Evolutionary conservation across 345 rosid species (phyloP), one percentile per base, ranked within the genome.

Genomic region (Brassica nigra): DNA sequence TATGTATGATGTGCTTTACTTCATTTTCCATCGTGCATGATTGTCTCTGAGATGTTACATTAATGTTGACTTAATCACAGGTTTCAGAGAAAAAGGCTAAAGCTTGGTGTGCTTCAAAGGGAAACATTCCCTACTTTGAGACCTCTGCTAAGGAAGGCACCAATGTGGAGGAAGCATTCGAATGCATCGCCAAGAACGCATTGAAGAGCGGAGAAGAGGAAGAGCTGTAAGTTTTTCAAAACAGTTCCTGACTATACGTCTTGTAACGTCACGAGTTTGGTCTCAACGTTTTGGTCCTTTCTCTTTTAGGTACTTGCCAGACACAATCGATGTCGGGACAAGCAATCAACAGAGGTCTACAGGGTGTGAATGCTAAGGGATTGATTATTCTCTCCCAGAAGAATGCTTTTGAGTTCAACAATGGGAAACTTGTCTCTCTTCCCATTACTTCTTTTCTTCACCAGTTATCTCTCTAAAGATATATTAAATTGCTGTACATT

Each of bases 101-200:
- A 81, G 97, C 97, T 0, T 95, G 99, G 98, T 95, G 99, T 85
- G 97, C 97, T 73, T 90, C 97, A 5, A 95, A 95, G 86, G 97
- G 98, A 55, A 93, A 95, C 80, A 95, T 93, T 66, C 97, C 97
- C 6, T 95, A 95, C 84, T 95, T 91, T 84, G 99, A 95, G 86
- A 95, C 99, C 68, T 95, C 99, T 75, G 99, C 99, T 9, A 95
- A 95, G 80, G 99, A 93, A 86, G 97, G 98, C 31, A 77, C 93
- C 75, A 93, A 95, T 63, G 99, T 95, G 55, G 99, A 95, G 79
- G 98, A 93, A 86, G 98, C 97, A 82, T 95, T 95, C 84, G 90
- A 89, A 65, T 88, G 94, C 91, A 93, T 93, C 78, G 97, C 98
- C 9, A 92, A 92, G 89, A 85, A 96, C 82, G 98, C 99, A 12